Evolutionary conservation across 371 early-diverging fungal species (phyloP), one percentile per base, ranked within the genome.

Genomic region (Rhizopus microsporus): DNA sequence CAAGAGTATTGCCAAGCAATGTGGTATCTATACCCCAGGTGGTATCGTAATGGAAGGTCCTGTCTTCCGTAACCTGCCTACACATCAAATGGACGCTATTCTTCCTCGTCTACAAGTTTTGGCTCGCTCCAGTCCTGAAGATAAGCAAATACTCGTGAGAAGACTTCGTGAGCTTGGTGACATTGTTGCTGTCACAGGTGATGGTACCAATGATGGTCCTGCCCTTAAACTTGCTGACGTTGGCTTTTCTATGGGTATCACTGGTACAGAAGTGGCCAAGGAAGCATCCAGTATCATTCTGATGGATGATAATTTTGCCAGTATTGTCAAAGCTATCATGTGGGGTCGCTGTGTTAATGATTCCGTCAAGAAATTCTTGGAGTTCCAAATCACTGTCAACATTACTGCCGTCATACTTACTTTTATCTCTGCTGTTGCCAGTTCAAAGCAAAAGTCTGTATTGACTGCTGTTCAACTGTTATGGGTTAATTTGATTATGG

Each of bases 401-500:
- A 63, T 88, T 47, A 81, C 86, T 6, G 87, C 89, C 44, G 84
- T 90, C 16, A 31, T 76, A 7, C 55, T 89, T 35, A 78, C 89
- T 10, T 76, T 88, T 48, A 55, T 89, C 15, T 78, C 85, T n/a
- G 74, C 84, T 32, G 77, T 87, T 6, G 68, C 59, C 3, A 72
- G 68, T 23, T 29, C 16, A 8, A 43, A 61, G 0, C 62, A 80
- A 30, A 75, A 75, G 44, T 71, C 81, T 0, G 81, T 84, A 31
- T 70, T 89, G 54, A 80, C 81, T 33, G 78, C 90, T 30, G 84
- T 88, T 7, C 88, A 88, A 56, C 69, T 90, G 8, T 68, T 90
- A 10, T 90, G 90, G 90, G 78, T 89, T 56, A 90, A 89, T 60
- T 61, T 89, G 58, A 86, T 88, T 44, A 89, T 89, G 88, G 88